Evolutionary conservation across 2,329 filamentous ascomycete genomes (phyloP).

Genomic region (Fusarium sp.): DNA sequence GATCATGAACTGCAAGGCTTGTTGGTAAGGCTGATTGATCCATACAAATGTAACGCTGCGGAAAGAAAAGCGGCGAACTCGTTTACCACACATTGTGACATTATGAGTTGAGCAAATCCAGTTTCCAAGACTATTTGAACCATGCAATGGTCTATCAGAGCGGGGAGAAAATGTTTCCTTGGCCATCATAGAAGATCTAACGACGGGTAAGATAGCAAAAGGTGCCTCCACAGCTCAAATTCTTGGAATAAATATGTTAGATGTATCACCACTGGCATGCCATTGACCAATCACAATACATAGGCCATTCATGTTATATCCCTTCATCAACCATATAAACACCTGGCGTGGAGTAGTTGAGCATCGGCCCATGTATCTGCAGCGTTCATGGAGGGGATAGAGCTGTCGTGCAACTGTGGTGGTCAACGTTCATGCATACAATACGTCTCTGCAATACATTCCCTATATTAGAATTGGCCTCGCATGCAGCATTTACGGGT

Average conservation of each 20-base stretch:
- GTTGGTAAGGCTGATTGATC: conserved; percentile 1
- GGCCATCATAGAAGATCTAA: background rate
- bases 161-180: background rate
- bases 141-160: background rate
- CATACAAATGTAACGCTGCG: background rate
- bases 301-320: background rate
- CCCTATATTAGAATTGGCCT: background rate
- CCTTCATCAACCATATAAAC: background rate
- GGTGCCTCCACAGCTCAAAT: background rate
- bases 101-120: background rate
- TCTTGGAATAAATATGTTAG: background rate
- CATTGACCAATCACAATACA: background rate
- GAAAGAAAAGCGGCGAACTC: background rate
- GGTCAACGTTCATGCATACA: background rate
- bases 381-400: background rate
- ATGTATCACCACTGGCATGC: background rate
- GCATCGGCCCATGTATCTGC: background rate
- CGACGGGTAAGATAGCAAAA: background rate
- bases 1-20: background rate
- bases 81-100: background rate
- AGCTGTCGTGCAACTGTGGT: background rate
- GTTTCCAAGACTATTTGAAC: background rate
- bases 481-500: background rate
- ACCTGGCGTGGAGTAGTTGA: background rate
- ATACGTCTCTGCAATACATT: background rate